phyloP scores from a whole-genome alignment of 768 basidiomycete genomes.

The Butyriboletus loyo region DNA sequence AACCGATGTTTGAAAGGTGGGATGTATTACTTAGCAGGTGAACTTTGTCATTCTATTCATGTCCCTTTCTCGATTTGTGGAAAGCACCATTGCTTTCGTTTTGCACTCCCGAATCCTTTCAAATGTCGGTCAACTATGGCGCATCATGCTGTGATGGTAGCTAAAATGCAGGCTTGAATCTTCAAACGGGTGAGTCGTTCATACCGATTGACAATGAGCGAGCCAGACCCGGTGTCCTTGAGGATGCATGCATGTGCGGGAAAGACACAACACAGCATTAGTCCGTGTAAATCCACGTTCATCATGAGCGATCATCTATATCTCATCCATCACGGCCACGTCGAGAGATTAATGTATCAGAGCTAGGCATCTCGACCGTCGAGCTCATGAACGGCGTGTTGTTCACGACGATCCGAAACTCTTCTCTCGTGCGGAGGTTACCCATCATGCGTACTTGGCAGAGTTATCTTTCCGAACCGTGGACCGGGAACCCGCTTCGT shows the following conservation, averaged over 20 bases:
- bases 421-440: conserved; percentile 92
- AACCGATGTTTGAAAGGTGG: not conserved
- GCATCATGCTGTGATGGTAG: not conserved
- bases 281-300: conserved; percentile 84
- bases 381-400: conserved; percentile 64
- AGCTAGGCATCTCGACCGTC: conserved; percentile 89
- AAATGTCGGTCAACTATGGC: not conserved
- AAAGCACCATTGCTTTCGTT: not conserved
- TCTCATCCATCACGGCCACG: conserved; percentile 94
- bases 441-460: conserved; percentile 51
- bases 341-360: conserved; percentile 45
- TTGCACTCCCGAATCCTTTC: not conserved
- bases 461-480: conserved; percentile 39
- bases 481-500: conserved; percentile 22
- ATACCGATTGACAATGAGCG: conserved; percentile 76
- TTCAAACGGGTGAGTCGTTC: conserved; percentile 82
- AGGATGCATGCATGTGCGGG: conserved; percentile 73
- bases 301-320: conserved; percentile 87
- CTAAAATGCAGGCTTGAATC: conserved; percentile 47
- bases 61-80: conserved; percentile 6
- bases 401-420: conserved; percentile 64
- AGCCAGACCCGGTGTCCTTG: conserved; percentile 75
- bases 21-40: not conserved
- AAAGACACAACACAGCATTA: conserved; percentile 68
- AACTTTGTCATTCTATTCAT: not conserved